Conservation (phyloP, 2,329 filamentous ascomycete genomes). For the Scortechinia acanthostroma region DNA sequence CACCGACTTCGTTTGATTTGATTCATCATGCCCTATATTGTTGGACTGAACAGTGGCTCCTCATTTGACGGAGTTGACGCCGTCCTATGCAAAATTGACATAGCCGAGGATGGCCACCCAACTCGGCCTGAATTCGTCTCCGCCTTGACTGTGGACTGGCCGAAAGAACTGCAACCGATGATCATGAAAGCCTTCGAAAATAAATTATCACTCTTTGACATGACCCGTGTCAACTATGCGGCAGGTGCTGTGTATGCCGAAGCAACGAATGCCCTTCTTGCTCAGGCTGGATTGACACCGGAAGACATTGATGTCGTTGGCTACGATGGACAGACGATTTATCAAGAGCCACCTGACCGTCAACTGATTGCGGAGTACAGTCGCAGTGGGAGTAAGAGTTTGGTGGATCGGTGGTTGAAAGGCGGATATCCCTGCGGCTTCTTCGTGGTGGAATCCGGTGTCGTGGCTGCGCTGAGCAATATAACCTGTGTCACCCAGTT, state of each 20-base stretch:
- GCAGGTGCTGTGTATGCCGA: conserved; percentile 17
- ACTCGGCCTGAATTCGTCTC: conserved; percentile 13
- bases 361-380: conserved; percentile 9
- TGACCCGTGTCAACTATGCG: conserved; percentile 17
- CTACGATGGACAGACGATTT: conserved; percentile 19
- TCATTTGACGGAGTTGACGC: conserved; percentile 19
- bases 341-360: conserved; percentile 17
- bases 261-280: conserved; percentile 12
- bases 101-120: conserved; percentile 16
- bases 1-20: too few relatives aligned
- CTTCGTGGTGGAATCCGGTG: conserved; percentile 18
- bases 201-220: conserved; percentile 14
- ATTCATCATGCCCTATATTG: conserved; percentile 14
- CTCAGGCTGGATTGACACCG: conserved; percentile 9
- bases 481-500: conserved; percentile 18
- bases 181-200: conserved; percentile 16
- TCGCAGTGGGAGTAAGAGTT: conserved; percentile 10
- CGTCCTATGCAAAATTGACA: conserved; percentile 14
- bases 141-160: conserved; percentile 17
- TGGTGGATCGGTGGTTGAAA: conserved; percentile 15
- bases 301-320: conserved; percentile 16
- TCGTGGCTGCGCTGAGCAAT: conserved; percentile 16
- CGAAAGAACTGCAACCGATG: conserved; percentile 12
- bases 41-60: conserved; percentile 18
- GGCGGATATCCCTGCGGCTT: conserved; percentile 16